Conservation (phyloP, 1,284 basidiomycete genomes). For the Phenoliferia sp. region DNA sequence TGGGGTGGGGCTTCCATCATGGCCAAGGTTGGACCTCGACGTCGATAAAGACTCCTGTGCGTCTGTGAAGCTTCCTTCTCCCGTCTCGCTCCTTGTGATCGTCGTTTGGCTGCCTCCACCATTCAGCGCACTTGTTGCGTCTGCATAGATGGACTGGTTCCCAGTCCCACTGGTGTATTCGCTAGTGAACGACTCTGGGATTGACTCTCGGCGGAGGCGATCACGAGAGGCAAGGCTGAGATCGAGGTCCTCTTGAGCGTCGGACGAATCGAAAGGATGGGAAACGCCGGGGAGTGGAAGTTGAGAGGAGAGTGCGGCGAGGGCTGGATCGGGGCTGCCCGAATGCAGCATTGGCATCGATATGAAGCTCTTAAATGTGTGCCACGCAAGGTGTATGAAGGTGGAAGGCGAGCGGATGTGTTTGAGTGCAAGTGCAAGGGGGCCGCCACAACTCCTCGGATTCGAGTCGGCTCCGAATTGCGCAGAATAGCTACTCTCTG, state of each 20-base stretch:
- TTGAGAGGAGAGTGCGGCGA: neutral
- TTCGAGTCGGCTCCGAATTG: too few species aligned
- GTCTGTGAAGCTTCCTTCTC: neutral
- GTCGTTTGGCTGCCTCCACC: neutral
- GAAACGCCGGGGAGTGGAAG: neutral
- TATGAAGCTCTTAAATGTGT: too few species aligned
- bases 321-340: neutral
- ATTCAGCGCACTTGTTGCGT: neutral
- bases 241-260: neutral
- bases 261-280: neutral
- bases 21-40: neutral
- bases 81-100: neutral
- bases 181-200: neutral
- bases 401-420: too few species aligned
- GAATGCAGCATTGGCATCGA: neutral
- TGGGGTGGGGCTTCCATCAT: neutral
- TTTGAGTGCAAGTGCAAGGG: too few species aligned
- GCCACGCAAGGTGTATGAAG: too few species aligned
- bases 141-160: constrained; percentile 1
- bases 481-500: too few species aligned
- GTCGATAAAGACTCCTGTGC: neutral
- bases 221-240: neutral
- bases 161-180: neutral
- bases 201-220: neutral
- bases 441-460: too few species aligned